Evolutionary conservation across 169 alveolate species (phyloP).

Genomic region (Plasmodium sp.): DNA sequence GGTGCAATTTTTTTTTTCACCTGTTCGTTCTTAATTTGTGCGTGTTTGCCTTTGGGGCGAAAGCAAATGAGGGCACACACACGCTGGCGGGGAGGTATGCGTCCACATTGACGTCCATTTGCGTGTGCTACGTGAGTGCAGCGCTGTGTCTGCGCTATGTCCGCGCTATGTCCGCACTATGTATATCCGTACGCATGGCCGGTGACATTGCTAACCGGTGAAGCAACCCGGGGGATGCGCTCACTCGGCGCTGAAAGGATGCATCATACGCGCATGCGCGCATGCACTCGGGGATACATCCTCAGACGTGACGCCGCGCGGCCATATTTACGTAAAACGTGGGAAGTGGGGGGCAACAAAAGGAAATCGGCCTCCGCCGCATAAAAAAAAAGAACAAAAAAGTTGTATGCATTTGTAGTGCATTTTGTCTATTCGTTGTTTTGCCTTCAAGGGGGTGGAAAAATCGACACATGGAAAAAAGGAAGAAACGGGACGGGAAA

Average conservation of each 20-base stretch:
- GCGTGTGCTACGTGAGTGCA: neutral
- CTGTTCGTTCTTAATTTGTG: neutral
- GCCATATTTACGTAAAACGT: neutral
- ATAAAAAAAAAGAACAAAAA: neutral
- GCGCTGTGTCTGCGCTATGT: neutral
- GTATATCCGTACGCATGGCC: neutral
- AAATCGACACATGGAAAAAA: neutral
- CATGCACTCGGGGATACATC: neutral
- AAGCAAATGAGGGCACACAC: neutral
- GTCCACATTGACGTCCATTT: neutral
- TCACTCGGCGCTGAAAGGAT: neutral
- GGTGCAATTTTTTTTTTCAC: neutral
- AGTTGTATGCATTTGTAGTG: conserved; percentile 3
- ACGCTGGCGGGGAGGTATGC: neutral
- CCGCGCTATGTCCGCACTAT: neutral
- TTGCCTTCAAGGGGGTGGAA: neutral
- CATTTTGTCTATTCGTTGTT: neutral
- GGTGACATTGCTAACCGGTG: neutral
- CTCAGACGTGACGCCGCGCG: neutral
- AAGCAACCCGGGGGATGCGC: neutral
- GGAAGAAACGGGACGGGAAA: neutral
- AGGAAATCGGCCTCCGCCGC: neutral
- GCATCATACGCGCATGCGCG: neutral
- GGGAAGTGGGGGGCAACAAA: neutral
- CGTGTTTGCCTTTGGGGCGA: neutral